phyloP scores from a whole-genome alignment of 257 asterid species.

The Galeopsis tetrahit region DNA sequence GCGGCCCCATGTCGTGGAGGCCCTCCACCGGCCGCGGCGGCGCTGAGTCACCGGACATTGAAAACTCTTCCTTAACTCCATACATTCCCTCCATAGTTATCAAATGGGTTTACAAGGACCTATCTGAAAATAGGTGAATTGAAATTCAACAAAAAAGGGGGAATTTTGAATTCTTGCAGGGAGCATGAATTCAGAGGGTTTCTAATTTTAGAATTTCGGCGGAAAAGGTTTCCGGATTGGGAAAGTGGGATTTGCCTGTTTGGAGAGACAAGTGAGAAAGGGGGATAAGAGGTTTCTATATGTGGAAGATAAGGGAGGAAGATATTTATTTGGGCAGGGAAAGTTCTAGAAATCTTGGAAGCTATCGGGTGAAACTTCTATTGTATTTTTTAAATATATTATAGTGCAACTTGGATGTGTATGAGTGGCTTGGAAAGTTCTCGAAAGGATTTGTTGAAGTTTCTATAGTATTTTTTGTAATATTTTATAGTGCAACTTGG shows the following conservation, averaged over 20 bases:
- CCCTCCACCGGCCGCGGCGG: slow-evolving; percentile 84
- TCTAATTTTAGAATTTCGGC: neutral
- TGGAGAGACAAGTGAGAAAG: neutral
- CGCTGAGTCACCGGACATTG: slow-evolving; percentile 5
- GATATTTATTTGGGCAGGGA: slow-evolving; percentile 35
- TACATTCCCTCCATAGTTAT: slow-evolving; percentile 37
- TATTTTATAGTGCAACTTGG: no score
- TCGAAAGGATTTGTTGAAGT: no score
- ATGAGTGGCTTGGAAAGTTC: no score
- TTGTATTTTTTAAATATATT: neutral
- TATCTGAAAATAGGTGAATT: neutral
- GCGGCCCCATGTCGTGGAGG: slow-evolving; percentile 78
- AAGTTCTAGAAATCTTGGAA: slow-evolving; percentile 50
- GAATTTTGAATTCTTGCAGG: slow-evolving; percentile 6
- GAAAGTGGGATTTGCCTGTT: slow-evolving; percentile 39
- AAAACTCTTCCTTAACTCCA: slow-evolving; percentile 56
- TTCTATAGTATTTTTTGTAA: no score
- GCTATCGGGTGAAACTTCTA: slow-evolving; percentile 29
- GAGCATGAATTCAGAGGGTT: slow-evolving; percentile 22
- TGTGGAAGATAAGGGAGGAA: neutral
- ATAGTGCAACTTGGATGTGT: no score
- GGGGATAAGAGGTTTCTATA: neutral
- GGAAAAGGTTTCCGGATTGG: slow-evolving; percentile 32
- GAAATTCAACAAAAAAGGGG: slow-evolving; percentile 9
- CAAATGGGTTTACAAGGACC: neutral